Conservation (phyloP, 306 rosid genomes). For the Quercus glauca region DNA sequence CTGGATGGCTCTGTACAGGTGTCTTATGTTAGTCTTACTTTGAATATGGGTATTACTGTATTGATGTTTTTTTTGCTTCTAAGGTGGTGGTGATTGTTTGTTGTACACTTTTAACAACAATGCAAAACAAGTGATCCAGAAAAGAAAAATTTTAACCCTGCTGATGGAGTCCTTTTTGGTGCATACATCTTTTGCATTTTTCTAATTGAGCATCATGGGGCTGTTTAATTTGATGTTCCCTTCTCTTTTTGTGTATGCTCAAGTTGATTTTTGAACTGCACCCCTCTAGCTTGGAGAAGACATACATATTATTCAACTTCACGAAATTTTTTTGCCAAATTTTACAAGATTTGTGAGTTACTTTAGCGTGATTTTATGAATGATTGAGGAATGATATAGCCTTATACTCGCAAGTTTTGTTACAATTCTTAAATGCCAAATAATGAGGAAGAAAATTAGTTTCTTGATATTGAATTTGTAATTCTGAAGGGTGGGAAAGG, state of each 20-base stretch:
- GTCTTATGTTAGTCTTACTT: constrained; percentile 25
- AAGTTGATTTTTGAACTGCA: neutral
- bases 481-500: neutral
- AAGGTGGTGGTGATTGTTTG: constrained; percentile 25
- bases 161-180: neutral
- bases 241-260: neutral
- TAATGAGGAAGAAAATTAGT: neutral
- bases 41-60: constrained; percentile 25
- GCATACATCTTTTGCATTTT: neutral
- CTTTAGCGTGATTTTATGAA: neutral
- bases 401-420: too few relatives aligned
- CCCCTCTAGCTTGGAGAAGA: neutral
- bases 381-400: too few relatives aligned
- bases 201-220: too few relatives aligned
- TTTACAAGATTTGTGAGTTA: neutral
- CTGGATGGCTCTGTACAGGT: constrained; percentile 57
- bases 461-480: neutral
- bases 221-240: too few relatives aligned
- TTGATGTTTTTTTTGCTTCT: constrained; percentile 20
- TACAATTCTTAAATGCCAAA: neutral
- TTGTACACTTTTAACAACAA: constrained; percentile 31
- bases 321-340: neutral
- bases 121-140: constrained; percentile 1
- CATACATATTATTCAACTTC: neutral
- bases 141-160: neutral